These are phyloP conservation scores for Glycine latifolia DNA, from an alignment of 306 rosid species.

Conservation along the genomic window DNA sequence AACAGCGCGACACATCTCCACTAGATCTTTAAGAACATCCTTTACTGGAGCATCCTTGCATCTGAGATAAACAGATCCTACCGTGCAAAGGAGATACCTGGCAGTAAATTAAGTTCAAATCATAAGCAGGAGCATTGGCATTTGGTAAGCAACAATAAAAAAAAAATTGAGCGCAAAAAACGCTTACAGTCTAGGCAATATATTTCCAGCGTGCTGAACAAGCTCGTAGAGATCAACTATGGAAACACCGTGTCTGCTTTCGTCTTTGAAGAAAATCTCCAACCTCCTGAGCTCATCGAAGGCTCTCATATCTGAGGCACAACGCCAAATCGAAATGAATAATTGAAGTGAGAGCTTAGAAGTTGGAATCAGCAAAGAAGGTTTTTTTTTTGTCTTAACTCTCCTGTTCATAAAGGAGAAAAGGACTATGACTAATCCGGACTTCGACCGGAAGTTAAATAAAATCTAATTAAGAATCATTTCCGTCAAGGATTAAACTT, in stretches of 20 bases:
- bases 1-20: constrained; percentile 87
- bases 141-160: neutral
- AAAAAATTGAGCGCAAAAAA: neutral
- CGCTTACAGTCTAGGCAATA: constrained; percentile 89
- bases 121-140: neutral
- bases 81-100: constrained; percentile 95
- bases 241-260: constrained; percentile 83
- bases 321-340: neutral
- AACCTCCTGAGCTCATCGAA: constrained; percentile 86
- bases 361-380: neutral
- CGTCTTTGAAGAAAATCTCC: constrained; percentile 92
- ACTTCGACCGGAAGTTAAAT: no score
- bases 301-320: constrained; percentile 88
- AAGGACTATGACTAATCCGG: no score
- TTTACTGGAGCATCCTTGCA: constrained; percentile 88
- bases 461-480: no score
- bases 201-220: constrained; percentile 97
- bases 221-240: constrained; percentile 87
- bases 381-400: no score
- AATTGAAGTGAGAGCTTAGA: neutral
- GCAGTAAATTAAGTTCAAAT: constrained; percentile 42
- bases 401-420: no score
- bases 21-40: constrained; percentile 93
- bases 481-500: no score
- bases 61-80: constrained; percentile 82